phyloP scores from a whole-genome alignment of 495 filamentous ascomycete species.

The Parathielavia hyrcaniae region DNA sequence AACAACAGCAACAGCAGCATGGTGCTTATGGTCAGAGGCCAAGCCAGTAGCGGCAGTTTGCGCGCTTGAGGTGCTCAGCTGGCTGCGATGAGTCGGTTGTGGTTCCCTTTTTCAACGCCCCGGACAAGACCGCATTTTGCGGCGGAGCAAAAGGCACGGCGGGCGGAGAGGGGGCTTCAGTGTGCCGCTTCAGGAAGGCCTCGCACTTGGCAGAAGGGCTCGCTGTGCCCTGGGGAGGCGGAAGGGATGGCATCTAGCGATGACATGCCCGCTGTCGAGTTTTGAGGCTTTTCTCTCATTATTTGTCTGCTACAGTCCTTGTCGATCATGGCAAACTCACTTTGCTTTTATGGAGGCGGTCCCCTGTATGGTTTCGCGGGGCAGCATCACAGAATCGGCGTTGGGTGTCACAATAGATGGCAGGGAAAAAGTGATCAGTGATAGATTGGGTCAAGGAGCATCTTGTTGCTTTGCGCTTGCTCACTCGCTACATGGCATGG shows the following conservation, averaged over 20 bases:
- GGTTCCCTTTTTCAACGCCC: neutral
- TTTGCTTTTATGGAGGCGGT: neutral
- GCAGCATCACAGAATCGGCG: neutral
- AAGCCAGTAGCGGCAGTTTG: neutral
- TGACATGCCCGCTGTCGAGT: neutral
- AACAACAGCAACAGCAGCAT: slow-evolving; percentile 10
- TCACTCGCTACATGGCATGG: neutral
- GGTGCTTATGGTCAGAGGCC: slow-evolving; percentile 8
- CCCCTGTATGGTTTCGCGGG: neutral
- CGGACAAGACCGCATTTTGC: neutral
- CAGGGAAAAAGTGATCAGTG: neutral
- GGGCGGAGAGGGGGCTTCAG: neutral
- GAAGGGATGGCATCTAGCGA: slow-evolving; percentile 5
- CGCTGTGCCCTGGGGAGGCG: neutral
- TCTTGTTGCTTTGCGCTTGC: neutral
- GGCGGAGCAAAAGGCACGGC: slow-evolving; percentile 4
- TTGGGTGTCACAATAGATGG: neutral
- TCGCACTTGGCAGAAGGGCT: neutral
- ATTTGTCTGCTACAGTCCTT: neutral
- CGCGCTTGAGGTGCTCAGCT: neutral
- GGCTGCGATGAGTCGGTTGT: neutral
- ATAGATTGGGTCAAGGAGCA: slow-evolving; percentile 1
- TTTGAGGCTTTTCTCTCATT: neutral
- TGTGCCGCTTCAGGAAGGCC: neutral
- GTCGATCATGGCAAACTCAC: neutral